These are phyloP conservation scores for Singerocomus inundabilis DNA, from an alignment of 1,284 basidiomycete species.

Conservation along the genomic window DNA sequence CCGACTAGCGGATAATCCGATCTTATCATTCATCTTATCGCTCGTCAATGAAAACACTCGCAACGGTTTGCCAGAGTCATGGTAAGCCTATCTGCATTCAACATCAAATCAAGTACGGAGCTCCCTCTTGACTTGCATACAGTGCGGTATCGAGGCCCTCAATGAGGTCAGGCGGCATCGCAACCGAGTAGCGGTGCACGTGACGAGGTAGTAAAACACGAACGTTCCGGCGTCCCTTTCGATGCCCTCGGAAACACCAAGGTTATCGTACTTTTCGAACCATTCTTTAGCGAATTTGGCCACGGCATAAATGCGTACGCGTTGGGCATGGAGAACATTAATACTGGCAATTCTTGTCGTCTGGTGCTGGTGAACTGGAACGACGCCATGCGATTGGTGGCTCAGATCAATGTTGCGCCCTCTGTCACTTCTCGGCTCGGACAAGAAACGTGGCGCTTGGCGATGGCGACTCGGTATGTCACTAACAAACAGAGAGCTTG, in stretches of 20 bases:
- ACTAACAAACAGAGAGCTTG: slow-evolving; percentile 1
- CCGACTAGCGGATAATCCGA: neutral
- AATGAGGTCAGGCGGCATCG: too few species aligned
- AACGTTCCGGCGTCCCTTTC: neutral
- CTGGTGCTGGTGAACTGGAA: neutral
- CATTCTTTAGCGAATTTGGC: neutral
- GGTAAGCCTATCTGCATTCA: neutral
- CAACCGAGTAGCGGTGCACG: too few species aligned
- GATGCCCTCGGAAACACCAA: too few species aligned
- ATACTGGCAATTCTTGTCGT: neutral
- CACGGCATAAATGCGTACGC: neutral
- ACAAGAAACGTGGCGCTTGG: slow-evolving; percentile 7
- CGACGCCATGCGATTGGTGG: neutral
- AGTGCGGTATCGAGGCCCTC: too few species aligned
- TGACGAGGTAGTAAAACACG: neutral
- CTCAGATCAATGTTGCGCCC: neutral
- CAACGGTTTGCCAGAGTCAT: too few species aligned
- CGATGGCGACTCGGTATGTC: slow-evolving; percentile 9
- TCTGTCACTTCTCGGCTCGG: slow-evolving; percentile 5
- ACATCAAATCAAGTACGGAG: neutral
- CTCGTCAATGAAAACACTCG: too few species aligned
- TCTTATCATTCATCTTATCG: slow-evolving; percentile 10
- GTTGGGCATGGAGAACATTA: neutral
- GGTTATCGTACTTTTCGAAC: neutral
- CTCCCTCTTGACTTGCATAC: neutral